Base-by-base conservation (phyloP, 2,329 filamentous ascomycete genomes). In the Parasarocladium wereldwijsianum region DNA sequence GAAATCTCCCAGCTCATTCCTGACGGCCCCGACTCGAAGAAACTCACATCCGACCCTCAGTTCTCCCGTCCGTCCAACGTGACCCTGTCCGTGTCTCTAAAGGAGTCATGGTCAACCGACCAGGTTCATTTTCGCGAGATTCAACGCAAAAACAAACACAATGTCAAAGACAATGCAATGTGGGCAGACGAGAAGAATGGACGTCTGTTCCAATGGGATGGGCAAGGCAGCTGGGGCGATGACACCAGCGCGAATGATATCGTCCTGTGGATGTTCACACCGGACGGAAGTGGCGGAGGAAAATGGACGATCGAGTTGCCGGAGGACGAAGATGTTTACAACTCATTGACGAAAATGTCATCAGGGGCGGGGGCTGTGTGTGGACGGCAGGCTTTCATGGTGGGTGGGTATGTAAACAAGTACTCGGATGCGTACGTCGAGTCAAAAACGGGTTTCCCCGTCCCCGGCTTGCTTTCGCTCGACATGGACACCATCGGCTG, bases 181-280 rank as follows among this genome's bases (percentile, higher is more conserved):
- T 26, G 24, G 24, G 24, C 24, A 8, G 24, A 26, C 14, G 10
- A 6, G 9, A 16, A 8, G 9, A n/a, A 8, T 8, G 17, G 17
- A 5, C n/a, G 14, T 16, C 13, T 26, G 14, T 26, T 6, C n/a
- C 24, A 26, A n/a, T 26, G 24, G 24, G 24, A 26, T 26, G 24
- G 24, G 24, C 24, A 26, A n/a, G 24, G 24, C 13, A 13, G 9
- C 6, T 26, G 11, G 9, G 8, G 8, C 13, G 5, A 4, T 9
- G 10, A 5, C 6, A 16, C 15, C 7, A 6, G 8, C 10, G 24
- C 24, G 10, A 16, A 6, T 5, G 17, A 26, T 16, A 13, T 16
- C 8, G 17, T 16, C 13, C 15, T 26, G 24, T 26, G 24, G 24
- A 16, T 16, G 10, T 26, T 26, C 14, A n/a, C 6, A 14, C 14